Evolutionary conservation across 2,329 filamentous ascomycete genomes (phyloP).

Genomic region (Aspergillus uvarum): DNA sequence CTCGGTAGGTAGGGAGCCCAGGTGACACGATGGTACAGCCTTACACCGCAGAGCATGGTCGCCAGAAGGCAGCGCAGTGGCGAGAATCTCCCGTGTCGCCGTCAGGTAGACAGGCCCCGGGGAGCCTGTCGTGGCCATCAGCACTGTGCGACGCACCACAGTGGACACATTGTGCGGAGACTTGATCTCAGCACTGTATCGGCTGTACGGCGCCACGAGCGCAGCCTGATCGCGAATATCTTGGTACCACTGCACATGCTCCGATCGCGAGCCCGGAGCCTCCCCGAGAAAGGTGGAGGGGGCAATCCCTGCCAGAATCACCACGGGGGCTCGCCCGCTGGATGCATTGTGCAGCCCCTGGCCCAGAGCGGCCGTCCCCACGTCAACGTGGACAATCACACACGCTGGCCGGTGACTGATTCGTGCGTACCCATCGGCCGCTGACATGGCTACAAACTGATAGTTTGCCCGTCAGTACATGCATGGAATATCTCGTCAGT

Average conservation of each 20-base stretch:
- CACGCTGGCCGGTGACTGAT: conserved; percentile 12
- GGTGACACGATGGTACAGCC: conserved; percentile 1
- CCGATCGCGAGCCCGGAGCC: conserved; percentile 9
- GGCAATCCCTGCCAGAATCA: conserved; percentile 13
- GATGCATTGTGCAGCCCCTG: conserved; percentile 15
- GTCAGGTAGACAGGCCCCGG: conserved; percentile 76
- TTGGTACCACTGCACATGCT: conserved; percentile 70
- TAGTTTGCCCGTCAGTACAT: neutral
- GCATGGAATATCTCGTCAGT: no score
- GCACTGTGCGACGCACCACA: conserved; percentile 77
- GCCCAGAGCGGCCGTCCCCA: conserved; percentile 14
- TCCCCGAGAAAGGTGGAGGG: conserved; percentile 12
- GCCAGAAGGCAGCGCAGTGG: conserved; percentile 6
- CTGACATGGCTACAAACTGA: conserved; percentile 13
- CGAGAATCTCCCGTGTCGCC: conserved; percentile 76
- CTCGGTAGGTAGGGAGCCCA: conserved; percentile 11
- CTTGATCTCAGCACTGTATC: conserved; percentile 78
- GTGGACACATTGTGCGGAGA: conserved; percentile 80
- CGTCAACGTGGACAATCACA: conserved; percentile 15
- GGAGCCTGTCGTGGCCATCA: conserved; percentile 73
- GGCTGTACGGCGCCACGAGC: conserved; percentile 79
- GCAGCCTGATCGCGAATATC: conserved; percentile 75
- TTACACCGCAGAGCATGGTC: conserved; percentile 14
- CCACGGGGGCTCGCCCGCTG: conserved; percentile 12
- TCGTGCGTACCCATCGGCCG: conserved; percentile 13